A percentile compares a stretch with the other conserved stretches of the same genome.
Evolutionary conservation across 2,329 filamentous ascomycete species (phyloP).

Genomic region (Gaeumannomyces sp.): DNA sequence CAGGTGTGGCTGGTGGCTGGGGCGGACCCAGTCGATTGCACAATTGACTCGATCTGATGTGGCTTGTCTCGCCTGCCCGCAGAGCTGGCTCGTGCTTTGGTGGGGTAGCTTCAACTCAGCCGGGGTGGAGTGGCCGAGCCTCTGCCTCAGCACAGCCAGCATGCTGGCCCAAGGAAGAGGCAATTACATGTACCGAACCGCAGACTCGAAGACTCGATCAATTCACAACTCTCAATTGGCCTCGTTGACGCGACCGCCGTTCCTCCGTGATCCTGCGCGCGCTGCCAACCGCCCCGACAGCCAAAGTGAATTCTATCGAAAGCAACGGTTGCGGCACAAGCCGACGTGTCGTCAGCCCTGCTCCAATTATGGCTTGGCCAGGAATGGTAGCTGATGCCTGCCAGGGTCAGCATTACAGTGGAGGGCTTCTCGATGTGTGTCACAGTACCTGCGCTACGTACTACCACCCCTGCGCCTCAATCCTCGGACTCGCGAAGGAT

Average conservation of each 20-base stretch:
- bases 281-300: too few relatives aligned
- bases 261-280: too few relatives aligned
- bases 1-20: constrained; percentile 3
- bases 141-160: too few relatives aligned
- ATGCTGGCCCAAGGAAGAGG: too few relatives aligned
- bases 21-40: too few relatives aligned
- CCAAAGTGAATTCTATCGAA: neutral
- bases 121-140: neutral
- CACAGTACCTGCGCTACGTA: neutral
- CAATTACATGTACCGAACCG: too few relatives aligned
- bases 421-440: too few relatives aligned
- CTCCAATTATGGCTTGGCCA: neutral
- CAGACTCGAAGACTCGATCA: too few relatives aligned
- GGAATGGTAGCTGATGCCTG: neutral
- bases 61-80: neutral
- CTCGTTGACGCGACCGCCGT: too few relatives aligned
- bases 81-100: neutral
- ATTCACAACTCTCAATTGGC: too few relatives aligned
- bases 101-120: neutral
- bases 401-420: too few relatives aligned
- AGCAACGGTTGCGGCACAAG: neutral
- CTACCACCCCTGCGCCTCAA: neutral
- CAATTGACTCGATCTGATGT: neutral
- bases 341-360: neutral
- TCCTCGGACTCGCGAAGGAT: neutral